Base-by-base conservation (phyloP, 2,329 filamentous ascomycete species). In the Fusarium ambrosium region DNA sequence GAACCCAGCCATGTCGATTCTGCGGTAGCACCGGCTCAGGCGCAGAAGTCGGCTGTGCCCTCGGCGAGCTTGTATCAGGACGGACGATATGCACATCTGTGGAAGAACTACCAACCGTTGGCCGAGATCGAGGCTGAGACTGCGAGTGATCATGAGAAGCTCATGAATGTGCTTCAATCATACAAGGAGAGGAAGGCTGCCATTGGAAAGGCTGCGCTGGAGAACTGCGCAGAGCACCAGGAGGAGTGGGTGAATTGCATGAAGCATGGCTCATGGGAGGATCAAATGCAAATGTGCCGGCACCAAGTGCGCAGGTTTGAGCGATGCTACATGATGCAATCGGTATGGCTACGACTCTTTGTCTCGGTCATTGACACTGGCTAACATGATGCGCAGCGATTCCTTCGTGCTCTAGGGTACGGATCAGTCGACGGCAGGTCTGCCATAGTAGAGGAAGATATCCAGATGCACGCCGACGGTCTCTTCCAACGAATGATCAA, bases 401-500 rank as follows among this genome's bases (percentile, higher is more conserved):
- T 99, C 77, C 86, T 99, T 32, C 95, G 96, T 83, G 95, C 95
- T 1, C 85, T 99, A 20, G 97, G 97, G 6, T 98, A 98, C 81
- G 89, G 97, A 37, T 90, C 91, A 9, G 90, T 90, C 29, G 86
- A 90, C 71, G 89, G 93, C 53, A 89, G 92, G 24, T 86, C 92
- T 10, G 85, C 88, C 0, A 88, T 92, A 34, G 89, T 94, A 62
- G 94, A 98, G 78, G 95, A 98, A 82, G 90, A 93, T 77, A 95
- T 99, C 71, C 97, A 98, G 84, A 94, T 98, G 92, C 95, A 98
- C 82, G 96, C 96, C 69, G 97, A 99, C 85, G 91, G 90, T 73
- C 88, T 99, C 45, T 99, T 95, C 83, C 93, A 96, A 79, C 91
- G 93, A 77, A 95, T 98, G 92, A 84, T 97, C 41, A 89, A 91